Percentiles rank a stretch among this genome's conserved stretches.
These are phyloP conservation scores for Rhizopogon roseolus DNA, from an alignment of 768 basidiomycete species.

Conservation along the genomic window DNA sequence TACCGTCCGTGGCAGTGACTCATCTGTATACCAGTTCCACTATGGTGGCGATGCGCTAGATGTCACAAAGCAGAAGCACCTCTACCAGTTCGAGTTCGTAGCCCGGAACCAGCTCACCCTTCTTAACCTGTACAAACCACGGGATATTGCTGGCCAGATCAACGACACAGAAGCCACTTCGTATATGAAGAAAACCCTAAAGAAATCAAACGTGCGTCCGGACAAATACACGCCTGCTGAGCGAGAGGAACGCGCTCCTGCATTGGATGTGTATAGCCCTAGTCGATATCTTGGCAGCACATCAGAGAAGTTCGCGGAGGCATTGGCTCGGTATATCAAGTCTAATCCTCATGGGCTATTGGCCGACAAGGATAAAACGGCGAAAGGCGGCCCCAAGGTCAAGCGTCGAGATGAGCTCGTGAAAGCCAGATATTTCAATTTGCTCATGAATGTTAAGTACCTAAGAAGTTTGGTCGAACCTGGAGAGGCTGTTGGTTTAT, in stretches of 20 bases:
- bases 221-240: constrained; percentile 40
- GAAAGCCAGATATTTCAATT: constrained; percentile 58
- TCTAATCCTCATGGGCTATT: constrained; percentile 60
- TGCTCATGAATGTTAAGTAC: constrained; percentile 89
- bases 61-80: constrained; percentile 95
- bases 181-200: constrained; percentile 90
- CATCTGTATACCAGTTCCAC: constrained; percentile 90
- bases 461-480: constrained; percentile 92
- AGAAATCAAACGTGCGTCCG: constrained; percentile 51
- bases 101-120: constrained; percentile 81
- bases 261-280: constrained; percentile 72
- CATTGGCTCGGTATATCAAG: constrained; percentile 74
- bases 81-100: constrained; percentile 91
- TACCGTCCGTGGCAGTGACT: constrained; percentile 94
- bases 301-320: constrained; percentile 85
- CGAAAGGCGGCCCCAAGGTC: constrained; percentile 34
- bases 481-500: constrained; percentile 95
- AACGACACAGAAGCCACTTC: constrained; percentile 62
- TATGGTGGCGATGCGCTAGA: constrained; percentile 97
- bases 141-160: constrained; percentile 48
- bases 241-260: constrained; percentile 64
- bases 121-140: constrained; percentile 65
- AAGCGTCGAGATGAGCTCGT: constrained; percentile 44
- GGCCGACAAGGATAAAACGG: constrained; percentile 35
- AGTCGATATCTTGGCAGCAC: constrained; percentile 81